These are phyloP conservation scores for Endothia cerciana DNA, from an alignment of 2,329 filamentous ascomycete species.

Conservation along the genomic window DNA sequence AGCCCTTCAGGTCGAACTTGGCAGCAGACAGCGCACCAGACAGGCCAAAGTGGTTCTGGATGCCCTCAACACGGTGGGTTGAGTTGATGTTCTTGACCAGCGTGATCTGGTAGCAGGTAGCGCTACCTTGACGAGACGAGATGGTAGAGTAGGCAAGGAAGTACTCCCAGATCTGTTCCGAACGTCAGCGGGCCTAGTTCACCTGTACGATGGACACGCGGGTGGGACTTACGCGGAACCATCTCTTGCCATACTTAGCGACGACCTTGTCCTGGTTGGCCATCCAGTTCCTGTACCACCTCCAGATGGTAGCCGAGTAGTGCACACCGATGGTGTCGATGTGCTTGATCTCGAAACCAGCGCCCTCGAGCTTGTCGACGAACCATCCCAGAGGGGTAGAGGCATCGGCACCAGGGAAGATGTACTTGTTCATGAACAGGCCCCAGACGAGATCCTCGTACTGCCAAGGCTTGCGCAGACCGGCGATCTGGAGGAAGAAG, in stretches of 20 bases:
- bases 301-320: constrained; percentile 95
- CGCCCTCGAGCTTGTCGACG: constrained; percentile 80
- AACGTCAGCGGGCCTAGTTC: background rate
- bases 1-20: constrained; percentile 42
- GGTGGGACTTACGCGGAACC: constrained; percentile 80
- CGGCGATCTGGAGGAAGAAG: constrained; percentile 95
- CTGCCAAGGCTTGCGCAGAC: constrained; percentile 93
- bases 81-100: constrained; percentile 90
- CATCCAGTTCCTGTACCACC: constrained; percentile 99
- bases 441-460: constrained; percentile 98
- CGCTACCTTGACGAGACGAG: constrained; percentile 78
- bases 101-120: constrained; percentile 85
- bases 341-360: constrained; percentile 88
- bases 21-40: constrained; percentile 55
- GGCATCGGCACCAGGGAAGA: constrained; percentile 96
- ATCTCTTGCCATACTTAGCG: constrained; percentile 92
- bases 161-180: constrained; percentile 82
- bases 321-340: constrained; percentile 95
- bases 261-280: constrained; percentile 89
- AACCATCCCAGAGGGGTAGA: constrained; percentile 91
- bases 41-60: constrained; percentile 70
- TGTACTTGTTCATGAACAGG: constrained; percentile 99
- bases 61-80: constrained; percentile 78
- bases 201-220: background rate
- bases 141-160: constrained; percentile 89